Conservation (phyloP, 2,329 filamentous ascomycete genomes). For the Colletotrichum liriopes region DNA sequence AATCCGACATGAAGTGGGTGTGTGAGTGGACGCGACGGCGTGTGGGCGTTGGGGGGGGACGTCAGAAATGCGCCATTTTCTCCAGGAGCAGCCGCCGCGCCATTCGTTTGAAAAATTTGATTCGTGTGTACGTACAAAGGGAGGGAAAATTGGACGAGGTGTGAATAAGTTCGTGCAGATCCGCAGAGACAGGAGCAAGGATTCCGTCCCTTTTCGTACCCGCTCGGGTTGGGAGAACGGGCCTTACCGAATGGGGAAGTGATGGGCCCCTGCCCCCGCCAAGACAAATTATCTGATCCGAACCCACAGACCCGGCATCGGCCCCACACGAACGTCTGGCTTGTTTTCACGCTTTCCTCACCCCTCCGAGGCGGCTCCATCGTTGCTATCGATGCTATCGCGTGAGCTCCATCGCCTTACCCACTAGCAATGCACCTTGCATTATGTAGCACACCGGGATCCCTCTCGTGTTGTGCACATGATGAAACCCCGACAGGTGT, state of each 20-base stretch:
- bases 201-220: slow-evolving; percentile 13
- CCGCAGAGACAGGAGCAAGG: slow-evolving; percentile 19
- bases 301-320: slow-evolving; percentile 33
- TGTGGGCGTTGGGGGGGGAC: slow-evolving; percentile 11
- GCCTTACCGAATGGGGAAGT: slow-evolving; percentile 25
- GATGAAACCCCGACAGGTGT: slow-evolving; percentile 2
- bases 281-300: slow-evolving; percentile 46
- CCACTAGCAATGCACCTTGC: neutral
- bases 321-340: slow-evolving; percentile 20
- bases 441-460: neutral
- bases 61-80: slow-evolving; percentile 41
- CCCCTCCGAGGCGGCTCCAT: neutral
- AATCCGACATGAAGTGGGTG: slow-evolving; percentile 36
- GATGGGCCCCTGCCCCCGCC: slow-evolving; percentile 19
- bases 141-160: slow-evolving; percentile 11
- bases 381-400: slow-evolving; percentile 6
- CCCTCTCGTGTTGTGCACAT: slow-evolving; percentile 9
- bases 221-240: neutral
- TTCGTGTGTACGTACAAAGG: neutral
- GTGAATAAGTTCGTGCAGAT: slow-evolving; percentile 27
- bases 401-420: slow-evolving; percentile 1
- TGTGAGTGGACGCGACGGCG: slow-evolving; percentile 28
- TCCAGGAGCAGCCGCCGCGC: neutral
- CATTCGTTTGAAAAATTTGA: neutral
- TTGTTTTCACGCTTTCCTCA: slow-evolving; percentile 15